Evolutionary conservation across 1,139 yeast species (phyloP), one percentile per base, ranked within the genome.

Genomic region (Diutina catenulata): DNA sequence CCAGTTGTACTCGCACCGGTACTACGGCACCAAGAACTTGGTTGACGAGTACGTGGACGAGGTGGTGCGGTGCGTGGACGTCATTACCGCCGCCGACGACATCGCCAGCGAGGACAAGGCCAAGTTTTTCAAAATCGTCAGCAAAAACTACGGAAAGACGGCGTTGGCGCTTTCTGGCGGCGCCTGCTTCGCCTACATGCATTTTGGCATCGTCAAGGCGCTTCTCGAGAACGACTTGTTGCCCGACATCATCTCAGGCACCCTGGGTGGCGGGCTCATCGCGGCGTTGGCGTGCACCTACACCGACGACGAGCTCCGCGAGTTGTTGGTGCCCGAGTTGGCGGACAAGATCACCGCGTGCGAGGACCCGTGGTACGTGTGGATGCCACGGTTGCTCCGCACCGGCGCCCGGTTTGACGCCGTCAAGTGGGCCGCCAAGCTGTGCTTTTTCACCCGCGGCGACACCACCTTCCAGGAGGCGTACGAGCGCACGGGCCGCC

Each of bases 321-420:
- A 68, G 40, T 50, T 80, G 26, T 51, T 82, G 15, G 73, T 62
- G 1, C 91, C 93, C 0, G 67, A 74, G 47, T 51, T 82, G 33
- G 82, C 87, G 2, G 52, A 67, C 25, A 76, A 72, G 44, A 76
- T 82, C 40, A 77, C 82, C 2, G 86, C 88, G 0, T 80, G 88
- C 50, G 77, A 74, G 49, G 84, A 78, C 42, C 70, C 78, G 6
- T 67, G 79, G 60, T 62, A 64, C 38, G 66, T 69, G 10, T 78
- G 84, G 80, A 42, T 65, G 3, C 75, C 75, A 3, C 59, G 91
- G 39, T 76, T 80, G 70, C 70, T 81, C 74, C 60, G 57, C 37
- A 82, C 93, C 0, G 93, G 93, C 1, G 93, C 93, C 1, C 60
- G 88, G 36, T 81, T 80, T 49, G 93, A 82, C 53, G 65, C 88